Conservation (phyloP, 495 filamentous ascomycete genomes). For the Gamarada debralockiae region DNA sequence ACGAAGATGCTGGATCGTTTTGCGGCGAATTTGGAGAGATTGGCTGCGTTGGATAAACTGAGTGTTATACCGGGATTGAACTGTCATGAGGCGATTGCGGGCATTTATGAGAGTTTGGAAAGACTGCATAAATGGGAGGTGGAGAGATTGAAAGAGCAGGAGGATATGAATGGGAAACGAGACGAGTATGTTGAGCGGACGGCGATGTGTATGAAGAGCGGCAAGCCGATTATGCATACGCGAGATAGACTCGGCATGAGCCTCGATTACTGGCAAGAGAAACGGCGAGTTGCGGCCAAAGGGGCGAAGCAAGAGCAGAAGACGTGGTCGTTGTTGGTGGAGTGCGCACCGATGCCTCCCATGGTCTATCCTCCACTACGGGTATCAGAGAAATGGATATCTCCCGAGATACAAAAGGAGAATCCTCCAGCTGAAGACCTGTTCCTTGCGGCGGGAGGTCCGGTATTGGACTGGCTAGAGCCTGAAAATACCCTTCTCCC, state of each 20-base stretch:
- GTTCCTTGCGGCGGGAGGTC: constrained; percentile 33
- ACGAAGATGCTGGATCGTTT: constrained; percentile 67
- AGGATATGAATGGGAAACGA: constrained; percentile 37
- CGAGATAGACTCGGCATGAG: constrained; percentile 67
- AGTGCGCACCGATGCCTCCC: constrained; percentile 50
- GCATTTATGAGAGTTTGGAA: constrained; percentile 63
- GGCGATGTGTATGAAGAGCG: constrained; percentile 64
- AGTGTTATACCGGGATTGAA: constrained; percentile 70
- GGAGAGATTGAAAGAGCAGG: constrained; percentile 53
- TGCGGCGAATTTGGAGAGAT: constrained; percentile 72
- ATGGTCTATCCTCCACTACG: constrained; percentile 45
- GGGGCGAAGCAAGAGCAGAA: constrained; percentile 42
- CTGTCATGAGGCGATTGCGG: constrained; percentile 84
- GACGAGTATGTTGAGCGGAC: constrained; percentile 48
- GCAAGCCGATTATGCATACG: constrained; percentile 75
- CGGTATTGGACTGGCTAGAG: constrained; percentile 64
- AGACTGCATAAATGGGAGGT: constrained; percentile 65
- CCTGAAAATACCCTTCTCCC: constrained; percentile 46
- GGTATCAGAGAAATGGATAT: constrained; percentile 66
- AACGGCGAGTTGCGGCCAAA: constrained; percentile 4
- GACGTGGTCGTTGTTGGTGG: constrained; percentile 60
- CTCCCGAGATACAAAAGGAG: constrained; percentile 49
- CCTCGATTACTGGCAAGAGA: constrained; percentile 73
- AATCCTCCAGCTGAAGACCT: constrained; percentile 35
- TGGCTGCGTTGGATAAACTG: constrained; percentile 75